Conservation (phyloP, 2,329 filamentous ascomycete species). For the Colletotrichum lupini region DNA sequence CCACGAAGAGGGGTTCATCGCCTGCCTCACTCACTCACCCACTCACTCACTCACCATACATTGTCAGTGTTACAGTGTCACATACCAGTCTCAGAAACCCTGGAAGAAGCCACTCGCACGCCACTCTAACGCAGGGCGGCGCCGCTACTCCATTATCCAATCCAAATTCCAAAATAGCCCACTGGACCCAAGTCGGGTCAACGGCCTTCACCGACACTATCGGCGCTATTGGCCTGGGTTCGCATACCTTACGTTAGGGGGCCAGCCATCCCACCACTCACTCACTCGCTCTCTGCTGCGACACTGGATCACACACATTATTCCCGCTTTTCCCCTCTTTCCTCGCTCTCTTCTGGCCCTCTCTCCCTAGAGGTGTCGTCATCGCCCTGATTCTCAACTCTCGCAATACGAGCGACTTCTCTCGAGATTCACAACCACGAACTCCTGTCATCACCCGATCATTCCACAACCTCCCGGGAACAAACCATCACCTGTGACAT, state of each 20-base stretch:
- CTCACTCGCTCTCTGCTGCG: not conserved
- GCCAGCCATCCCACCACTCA: slow-evolving; percentile 17
- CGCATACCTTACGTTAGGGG: slow-evolving; percentile 7
- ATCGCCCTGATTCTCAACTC: slow-evolving; percentile 29
- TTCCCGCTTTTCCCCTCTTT: slow-evolving; percentile 32
- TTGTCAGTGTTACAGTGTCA: slow-evolving; percentile 17
- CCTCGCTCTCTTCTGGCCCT: not conserved
- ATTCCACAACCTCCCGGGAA: slow-evolving; percentile 10
- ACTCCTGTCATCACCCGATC: slow-evolving; percentile 26
- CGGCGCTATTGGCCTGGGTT: slow-evolving; percentile 26
- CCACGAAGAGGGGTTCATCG: not conserved
- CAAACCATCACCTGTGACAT: not conserved
- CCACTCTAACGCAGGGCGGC: slow-evolving; percentile 24
- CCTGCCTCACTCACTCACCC: not conserved
- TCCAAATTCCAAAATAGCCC: slow-evolving; percentile 12
- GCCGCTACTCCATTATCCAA: slow-evolving; percentile 30
- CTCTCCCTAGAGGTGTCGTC: slow-evolving; percentile 26
- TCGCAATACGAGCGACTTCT: slow-evolving; percentile 20
- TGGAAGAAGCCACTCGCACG: slow-evolving; percentile 25
- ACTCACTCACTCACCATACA: not conserved
- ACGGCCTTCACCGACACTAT: slow-evolving; percentile 35
- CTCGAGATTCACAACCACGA: slow-evolving; percentile 6
- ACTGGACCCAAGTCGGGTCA: slow-evolving; percentile 29
- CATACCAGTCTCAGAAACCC: slow-evolving; percentile 7
- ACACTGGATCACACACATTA: not conserved